Percentiles rank a stretch among this genome's conserved stretches.
phyloP scores from a whole-genome alignment of 140 eudicot species.

The Cichorium intybus region DNA sequence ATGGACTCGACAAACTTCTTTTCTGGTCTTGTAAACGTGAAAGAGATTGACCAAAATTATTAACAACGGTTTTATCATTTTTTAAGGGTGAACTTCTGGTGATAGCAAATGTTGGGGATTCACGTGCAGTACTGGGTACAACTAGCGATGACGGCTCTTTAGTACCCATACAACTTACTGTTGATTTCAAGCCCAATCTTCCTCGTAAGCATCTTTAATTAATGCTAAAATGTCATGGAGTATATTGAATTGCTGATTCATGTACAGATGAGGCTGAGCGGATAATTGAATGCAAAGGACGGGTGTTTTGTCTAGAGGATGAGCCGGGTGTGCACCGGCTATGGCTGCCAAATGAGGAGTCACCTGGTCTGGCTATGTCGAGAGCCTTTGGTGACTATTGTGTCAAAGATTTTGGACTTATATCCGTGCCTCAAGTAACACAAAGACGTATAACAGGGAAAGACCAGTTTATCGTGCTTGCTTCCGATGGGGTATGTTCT shows the following conservation, averaged over 20 bases:
- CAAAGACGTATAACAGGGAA: slow-evolving; percentile 53
- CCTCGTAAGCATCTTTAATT: slow-evolving; percentile 52
- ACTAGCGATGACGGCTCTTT: slow-evolving; percentile 57
- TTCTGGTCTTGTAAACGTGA: not conserved
- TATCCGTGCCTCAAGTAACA: slow-evolving; percentile 73
- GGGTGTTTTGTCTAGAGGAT: slow-evolving; percentile 74
- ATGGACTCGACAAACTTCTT: not conserved
- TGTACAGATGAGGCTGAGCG: slow-evolving; percentile 84
- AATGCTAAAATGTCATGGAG: not conserved
- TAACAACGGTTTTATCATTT: not conserved
- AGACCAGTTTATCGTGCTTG: slow-evolving; percentile 81
- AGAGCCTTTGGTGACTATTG: slow-evolving; percentile 94
- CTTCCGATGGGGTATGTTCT: slow-evolving; percentile 78
- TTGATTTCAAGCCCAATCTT: slow-evolving; percentile 80
- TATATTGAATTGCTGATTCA: slow-evolving; percentile 26
- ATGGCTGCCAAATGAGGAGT: slow-evolving; percentile 83
- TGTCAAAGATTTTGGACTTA: slow-evolving; percentile 72
- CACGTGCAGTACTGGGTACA: slow-evolving; percentile 80
- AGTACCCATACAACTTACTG: slow-evolving; percentile 64
- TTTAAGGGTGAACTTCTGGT: slow-evolving; percentile 62
- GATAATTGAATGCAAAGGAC: slow-evolving; percentile 70
- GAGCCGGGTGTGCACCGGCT: slow-evolving; percentile 94
- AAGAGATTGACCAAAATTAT: not conserved
- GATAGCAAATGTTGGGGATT: slow-evolving; percentile 84
- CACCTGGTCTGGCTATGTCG: slow-evolving; percentile 98